Evolutionary conservation across 164 flowering plant genomes (phyloP).

Genomic region (Saururus chinensis): DNA sequence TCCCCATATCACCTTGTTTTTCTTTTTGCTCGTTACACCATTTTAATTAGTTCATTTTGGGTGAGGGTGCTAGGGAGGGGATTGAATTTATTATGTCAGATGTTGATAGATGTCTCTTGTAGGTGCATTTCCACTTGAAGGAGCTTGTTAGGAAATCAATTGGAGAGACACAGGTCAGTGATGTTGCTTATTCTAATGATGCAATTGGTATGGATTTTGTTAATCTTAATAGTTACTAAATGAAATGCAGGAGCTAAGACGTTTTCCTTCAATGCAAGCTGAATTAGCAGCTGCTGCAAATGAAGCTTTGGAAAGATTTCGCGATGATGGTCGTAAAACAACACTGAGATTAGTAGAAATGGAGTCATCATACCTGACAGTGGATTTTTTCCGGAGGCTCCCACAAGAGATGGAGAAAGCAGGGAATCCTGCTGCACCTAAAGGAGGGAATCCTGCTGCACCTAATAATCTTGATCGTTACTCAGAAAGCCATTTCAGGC

Average conservation of each 20-base stretch:
- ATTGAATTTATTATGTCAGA: not conserved
- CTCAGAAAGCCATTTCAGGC: conserved; percentile 44
- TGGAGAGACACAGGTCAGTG: conserved; percentile 34
- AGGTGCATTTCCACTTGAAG: conserved; percentile 46
- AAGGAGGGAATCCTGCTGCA: not conserved
- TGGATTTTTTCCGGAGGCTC: conserved; percentile 53
- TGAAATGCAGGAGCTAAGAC: conserved; percentile 42
- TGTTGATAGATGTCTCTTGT: conserved; percentile 3
- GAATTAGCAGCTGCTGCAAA: conserved; percentile 40
- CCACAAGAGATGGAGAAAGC: conserved; percentile 51
- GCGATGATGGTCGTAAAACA: conserved; percentile 52
- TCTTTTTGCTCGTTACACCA: too few species aligned
- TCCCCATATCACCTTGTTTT: not conserved
- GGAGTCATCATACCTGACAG: conserved; percentile 65
- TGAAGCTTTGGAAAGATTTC: conserved; percentile 56
- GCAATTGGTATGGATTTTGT: not conserved
- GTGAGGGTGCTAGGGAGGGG: not conserved
- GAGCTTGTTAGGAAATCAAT: conserved; percentile 50
- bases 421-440: conserved; percentile 33
- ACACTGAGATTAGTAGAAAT: conserved; percentile 52
- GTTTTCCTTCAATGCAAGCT: conserved; percentile 59
- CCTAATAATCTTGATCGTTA: conserved; percentile 27
- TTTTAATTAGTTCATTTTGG: too few species aligned
- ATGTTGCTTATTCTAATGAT: not conserved
- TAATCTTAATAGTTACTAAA: too few species aligned